Evolutionary conservation across 2,329 filamentous ascomycete species (phyloP).

Genomic region (Talaromyces amestolkiae): DNA sequence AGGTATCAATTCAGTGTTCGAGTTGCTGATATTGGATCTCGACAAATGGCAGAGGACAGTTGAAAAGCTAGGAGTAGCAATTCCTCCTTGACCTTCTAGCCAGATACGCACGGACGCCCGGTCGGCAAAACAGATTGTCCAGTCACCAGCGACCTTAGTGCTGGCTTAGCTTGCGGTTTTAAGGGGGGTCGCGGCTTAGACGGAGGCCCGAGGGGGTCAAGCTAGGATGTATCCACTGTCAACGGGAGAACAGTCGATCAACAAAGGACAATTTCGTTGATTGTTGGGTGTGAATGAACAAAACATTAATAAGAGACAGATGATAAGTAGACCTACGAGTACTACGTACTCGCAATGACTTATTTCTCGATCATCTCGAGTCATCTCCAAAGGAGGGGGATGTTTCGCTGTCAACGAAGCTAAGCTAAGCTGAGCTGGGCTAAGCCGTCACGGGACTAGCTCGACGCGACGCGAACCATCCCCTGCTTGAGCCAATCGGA

Average conservation of each 20-base stretch:
- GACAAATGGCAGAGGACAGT: not conserved
- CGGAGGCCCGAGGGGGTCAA: not conserved
- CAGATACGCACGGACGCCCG: constrained; percentile 14
- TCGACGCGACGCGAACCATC: constrained; percentile 13
- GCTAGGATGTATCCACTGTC: not conserved
- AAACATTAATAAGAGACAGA: too few relatives aligned
- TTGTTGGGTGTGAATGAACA: too few relatives aligned
- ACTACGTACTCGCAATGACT: not conserved
- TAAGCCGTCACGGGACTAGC: constrained; percentile 4
- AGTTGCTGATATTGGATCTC: not conserved
- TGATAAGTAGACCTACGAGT: not conserved
- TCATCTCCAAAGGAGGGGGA: not conserved
- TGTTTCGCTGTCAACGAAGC: not conserved
- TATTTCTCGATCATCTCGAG: not conserved
- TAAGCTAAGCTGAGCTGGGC: not conserved
- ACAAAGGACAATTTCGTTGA: not conserved
- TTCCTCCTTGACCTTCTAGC: constrained; percentile 1
- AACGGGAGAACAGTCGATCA: not conserved
- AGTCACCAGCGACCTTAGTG: constrained; percentile 2
- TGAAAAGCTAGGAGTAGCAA: constrained; percentile 9
- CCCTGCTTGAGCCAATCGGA: not conserved
- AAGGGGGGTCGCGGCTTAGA: constrained; percentile 4
- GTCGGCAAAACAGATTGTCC: constrained; percentile 11
- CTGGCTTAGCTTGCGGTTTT: constrained; percentile 5
- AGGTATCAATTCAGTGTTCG: not conserved